Conservation (phyloP, 345 rosid species). For the Viola odorata region DNA sequence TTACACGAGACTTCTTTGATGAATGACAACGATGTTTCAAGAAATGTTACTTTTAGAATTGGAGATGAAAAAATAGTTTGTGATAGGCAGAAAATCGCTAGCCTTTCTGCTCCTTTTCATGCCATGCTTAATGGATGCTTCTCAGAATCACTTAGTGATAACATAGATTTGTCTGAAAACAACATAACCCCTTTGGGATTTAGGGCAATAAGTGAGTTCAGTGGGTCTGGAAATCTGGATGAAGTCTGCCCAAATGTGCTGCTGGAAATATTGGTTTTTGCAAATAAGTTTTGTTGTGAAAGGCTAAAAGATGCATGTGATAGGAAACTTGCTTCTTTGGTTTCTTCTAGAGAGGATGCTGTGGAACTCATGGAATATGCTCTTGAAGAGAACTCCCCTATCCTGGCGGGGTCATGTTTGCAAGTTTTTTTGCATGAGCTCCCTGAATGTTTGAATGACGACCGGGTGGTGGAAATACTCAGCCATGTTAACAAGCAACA, state of each 20-base stretch:
- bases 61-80: conserved; percentile 74
- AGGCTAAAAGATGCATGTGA: conserved; percentile 80
- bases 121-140: conserved; percentile 91
- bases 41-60: conserved; percentile 57
- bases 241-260: conserved; percentile 54
- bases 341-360: conserved; percentile 67
- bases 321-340: conserved; percentile 69
- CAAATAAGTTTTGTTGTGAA: conserved; percentile 95
- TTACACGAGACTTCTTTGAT: conserved; percentile 31
- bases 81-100: conserved; percentile 68
- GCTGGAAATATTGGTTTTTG: conserved; percentile 76
- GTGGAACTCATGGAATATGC: conserved; percentile 91
- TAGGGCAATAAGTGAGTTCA: conserved; percentile 62
- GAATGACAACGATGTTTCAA: conserved; percentile 25
- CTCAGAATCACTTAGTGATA: conserved; percentile 70
- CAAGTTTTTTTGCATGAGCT: conserved; percentile 69
- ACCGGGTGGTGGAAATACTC: conserved; percentile 60
- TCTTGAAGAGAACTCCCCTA: conserved; percentile 64
- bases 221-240: conserved; percentile 48
- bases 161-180: conserved; percentile 86
- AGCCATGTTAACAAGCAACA: conserved; percentile 45
- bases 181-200: conserved; percentile 64
- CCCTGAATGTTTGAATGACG: conserved; percentile 74
- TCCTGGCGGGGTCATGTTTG: conserved; percentile 84
- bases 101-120: conserved; percentile 79